Evolutionary conservation across 306 rosid genomes (phyloP), one percentile per base, ranked within the genome.

Genomic region (Cicer yamashitae): DNA sequence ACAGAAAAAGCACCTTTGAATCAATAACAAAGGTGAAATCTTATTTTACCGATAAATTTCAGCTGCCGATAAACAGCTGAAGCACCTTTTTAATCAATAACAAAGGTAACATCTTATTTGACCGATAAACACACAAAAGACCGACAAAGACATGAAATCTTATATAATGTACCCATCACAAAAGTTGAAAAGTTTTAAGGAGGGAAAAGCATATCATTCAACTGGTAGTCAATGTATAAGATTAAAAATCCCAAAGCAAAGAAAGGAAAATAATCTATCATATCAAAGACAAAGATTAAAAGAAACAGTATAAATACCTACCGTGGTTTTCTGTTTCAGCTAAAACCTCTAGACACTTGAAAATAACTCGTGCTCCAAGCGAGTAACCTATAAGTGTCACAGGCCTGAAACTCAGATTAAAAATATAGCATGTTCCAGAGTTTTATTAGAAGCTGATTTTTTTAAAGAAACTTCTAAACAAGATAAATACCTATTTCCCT

Each of bases 321-420:
- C 96, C 88, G 7, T 39, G 82, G 58, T 74, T 78, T 86, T 84
- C 88, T 9, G 85, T 81, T 73, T 82, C 88, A 63, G 88, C 86
- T 79, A 90, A 84, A 77, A 2, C 46, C 78, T 87, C 81, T 8
- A 90, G 90, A 84, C 94, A 90, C 74, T 86, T 87, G 87, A 87
- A 87, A 71, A 87, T 81, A 77, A 86, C 89, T 63, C 90, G 85
- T 14, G 90, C 94, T 69, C 94, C 94, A 65, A 90, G 82, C 11
- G 90, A 90, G 79, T 86, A 86, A 62, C 92, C 94, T 51, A 87
- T 56, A 40, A 87, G 94, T 10, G 90, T 90, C 60, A 87, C 94
- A 1, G 94, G 91, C 85, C 92, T 90, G 86, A 73, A 81, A 81
- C 67, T 71, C 65, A 69, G 72, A 76, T 84, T 78, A 81, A 74